A percentile compares a stretch with the other conserved stretches of the same genome.
Evolutionary conservation across 768 basidiomycete genomes (phyloP).

Genomic region (Vararia minispora): DNA sequence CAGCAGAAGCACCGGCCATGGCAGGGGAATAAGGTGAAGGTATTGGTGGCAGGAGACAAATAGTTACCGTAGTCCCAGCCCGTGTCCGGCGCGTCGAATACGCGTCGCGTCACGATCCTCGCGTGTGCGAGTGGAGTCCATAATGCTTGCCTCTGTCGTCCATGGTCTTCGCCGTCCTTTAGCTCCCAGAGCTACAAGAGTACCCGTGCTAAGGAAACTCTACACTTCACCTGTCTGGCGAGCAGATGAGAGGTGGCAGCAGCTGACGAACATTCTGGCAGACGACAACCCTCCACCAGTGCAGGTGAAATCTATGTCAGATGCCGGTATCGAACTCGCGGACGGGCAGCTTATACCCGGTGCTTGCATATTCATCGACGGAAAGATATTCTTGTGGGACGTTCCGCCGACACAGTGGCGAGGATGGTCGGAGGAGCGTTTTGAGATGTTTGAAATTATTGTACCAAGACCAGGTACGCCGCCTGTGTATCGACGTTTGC

Average conservation of each 20-base stretch:
- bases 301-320: slow-evolving; percentile 56
- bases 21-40: not conserved
- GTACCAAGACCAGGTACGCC: slow-evolving; percentile 78
- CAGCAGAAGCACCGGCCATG: slow-evolving; percentile 58
- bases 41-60: not conserved
- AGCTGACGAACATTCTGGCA: slow-evolving; percentile 62
- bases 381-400: slow-evolving; percentile 86
- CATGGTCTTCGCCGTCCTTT: not conserved
- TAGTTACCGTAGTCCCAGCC: slow-evolving; percentile 2
- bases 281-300: slow-evolving; percentile 58
- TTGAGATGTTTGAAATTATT: slow-evolving; percentile 72
- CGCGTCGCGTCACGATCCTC: too few species aligned
- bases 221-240: slow-evolving; percentile 6
- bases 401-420: slow-evolving; percentile 53
- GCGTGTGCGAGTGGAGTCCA: too few species aligned
- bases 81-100: slow-evolving; percentile 1
- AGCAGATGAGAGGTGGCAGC: slow-evolving; percentile 9
- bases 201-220: too few species aligned
- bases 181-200: slow-evolving; percentile 2
- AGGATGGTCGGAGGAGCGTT: slow-evolving; percentile 64
- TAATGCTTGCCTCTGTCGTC: not conserved
- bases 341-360: slow-evolving; percentile 72
- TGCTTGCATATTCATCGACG: slow-evolving; percentile 76
- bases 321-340: slow-evolving; percentile 54
- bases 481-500: not conserved